Conservation (phyloP, 306 rosid genomes). For the Vigna angularis region DNA sequence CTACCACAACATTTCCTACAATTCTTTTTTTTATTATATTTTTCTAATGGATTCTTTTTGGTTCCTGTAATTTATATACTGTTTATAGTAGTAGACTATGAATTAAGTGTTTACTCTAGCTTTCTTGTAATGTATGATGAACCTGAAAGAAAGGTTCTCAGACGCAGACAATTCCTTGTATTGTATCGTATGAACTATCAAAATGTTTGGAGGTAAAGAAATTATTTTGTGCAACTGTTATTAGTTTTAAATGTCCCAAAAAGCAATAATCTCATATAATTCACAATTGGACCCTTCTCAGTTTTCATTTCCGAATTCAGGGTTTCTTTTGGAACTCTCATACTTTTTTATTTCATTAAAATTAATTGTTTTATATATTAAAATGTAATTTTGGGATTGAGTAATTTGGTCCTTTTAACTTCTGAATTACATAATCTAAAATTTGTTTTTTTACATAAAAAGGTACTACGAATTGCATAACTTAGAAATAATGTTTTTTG, state of each 20-base stretch:
- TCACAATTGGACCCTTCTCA: neutral
- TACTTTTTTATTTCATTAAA: too few relatives aligned
- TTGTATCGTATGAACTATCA: slow-evolving; percentile 46
- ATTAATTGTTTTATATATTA: too few relatives aligned
- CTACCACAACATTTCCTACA: slow-evolving; percentile 39
- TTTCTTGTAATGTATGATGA: slow-evolving; percentile 59
- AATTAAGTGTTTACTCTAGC: slow-evolving; percentile 14
- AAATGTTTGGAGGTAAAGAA: slow-evolving; percentile 38
- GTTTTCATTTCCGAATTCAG: neutral
- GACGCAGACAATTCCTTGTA: slow-evolving; percentile 42
- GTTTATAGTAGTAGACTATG: slow-evolving; percentile 58
- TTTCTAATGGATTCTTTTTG: slow-evolving; percentile 58
- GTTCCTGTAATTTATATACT: slow-evolving; percentile 55
- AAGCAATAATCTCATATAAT: slow-evolving; percentile 5
- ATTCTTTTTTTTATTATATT: slow-evolving; percentile 58
- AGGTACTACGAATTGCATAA: too few relatives aligned
- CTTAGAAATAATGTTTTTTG: too few relatives aligned
- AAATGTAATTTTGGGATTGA: too few relatives aligned
- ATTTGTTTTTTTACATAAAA: too few relatives aligned
- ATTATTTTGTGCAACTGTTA: slow-evolving; percentile 27
- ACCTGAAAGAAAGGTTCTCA: slow-evolving; percentile 62
- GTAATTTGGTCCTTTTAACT: too few relatives aligned
- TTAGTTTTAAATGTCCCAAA: neutral
- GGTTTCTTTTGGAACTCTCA: too few relatives aligned
- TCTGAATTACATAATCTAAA: too few relatives aligned